phyloP scores from a whole-genome alignment of 2,329 filamentous ascomycete genomes.

The Sporothrix humicola region DNA sequence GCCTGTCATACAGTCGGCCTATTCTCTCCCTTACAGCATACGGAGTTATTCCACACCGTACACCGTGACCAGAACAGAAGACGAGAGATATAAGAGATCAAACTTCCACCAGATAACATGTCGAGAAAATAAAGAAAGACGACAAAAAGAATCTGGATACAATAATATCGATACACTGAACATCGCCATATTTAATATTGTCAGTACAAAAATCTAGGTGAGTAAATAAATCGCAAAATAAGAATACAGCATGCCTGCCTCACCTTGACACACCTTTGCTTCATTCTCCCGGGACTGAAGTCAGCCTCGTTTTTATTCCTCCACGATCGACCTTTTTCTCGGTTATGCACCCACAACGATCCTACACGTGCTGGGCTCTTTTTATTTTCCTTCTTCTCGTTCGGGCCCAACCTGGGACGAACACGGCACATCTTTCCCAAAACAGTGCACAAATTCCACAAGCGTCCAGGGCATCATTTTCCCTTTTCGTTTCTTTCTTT shows the following conservation, averaged over 20 bases:
- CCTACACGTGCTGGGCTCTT: background rate
- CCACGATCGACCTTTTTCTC: background rate
- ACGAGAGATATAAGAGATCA: background rate
- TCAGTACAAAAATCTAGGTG: background rate
- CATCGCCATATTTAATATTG: background rate
- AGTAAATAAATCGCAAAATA: background rate
- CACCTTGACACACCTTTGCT: conserved; percentile 12
- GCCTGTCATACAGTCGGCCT: background rate
- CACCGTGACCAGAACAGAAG: background rate
- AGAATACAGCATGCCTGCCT: too few species aligned
- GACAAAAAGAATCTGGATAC: background rate
- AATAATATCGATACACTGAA: background rate
- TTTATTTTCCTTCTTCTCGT: conserved; percentile 17
- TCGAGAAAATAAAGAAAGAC: background rate
- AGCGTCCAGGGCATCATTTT: too few species aligned
- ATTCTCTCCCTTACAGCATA: conserved; percentile 11
- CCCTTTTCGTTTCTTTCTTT: too few species aligned
- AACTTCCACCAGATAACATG: background rate
- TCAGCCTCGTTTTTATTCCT: background rate
- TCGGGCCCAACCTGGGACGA: background rate
- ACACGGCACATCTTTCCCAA: conserved; percentile 1
- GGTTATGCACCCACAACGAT: conserved; percentile 4
- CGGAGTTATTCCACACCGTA: conserved; percentile 12
- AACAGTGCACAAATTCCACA: too few species aligned
- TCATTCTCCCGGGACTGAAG: background rate